Base-by-base conservation (phyloP, 176 grass and related monocot genomes). In the Rhipidocladum racemiflorum region DNA sequence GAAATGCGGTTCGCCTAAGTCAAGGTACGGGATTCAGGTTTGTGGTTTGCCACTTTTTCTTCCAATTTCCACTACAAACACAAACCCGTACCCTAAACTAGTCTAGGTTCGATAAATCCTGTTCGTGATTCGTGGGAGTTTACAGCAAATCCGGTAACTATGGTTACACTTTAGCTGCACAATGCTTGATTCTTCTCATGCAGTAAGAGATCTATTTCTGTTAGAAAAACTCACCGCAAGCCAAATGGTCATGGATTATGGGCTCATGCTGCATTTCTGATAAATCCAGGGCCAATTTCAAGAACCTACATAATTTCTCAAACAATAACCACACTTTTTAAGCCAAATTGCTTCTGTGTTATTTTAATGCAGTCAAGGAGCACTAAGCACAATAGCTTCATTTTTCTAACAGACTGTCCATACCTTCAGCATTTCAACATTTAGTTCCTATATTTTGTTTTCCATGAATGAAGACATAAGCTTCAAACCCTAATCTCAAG, bases 371-470 rank as follows among this genome's bases (percentile, higher is more conserved):
- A 74, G 11, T 66, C 14, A 74, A 78, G 28, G 34, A 61, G 42
- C n/a, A 76, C 4, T 62, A 44, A 54, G 6, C 16, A 82, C 12
- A 77, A 42, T 25, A 70, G 17, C 2, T 46, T 27, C 78, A 53
- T 18, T 14, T 43, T 65, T 65, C 46, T 24, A 42, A 42, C 28
- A 36, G 29, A 74, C 6, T 28, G 32, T 24, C 44, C 81, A 75
- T 20, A 51, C 23, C 40, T 81, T 49, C 42, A 81, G 35, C 34
- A 85, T 14, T 62, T 85, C 7, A 76, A 75, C 20, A 63, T 53
- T 76, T 23, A 36, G 13, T 79, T 79, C 38, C 36, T 59, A 60
- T 30, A 25, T 17, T 82, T 64, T 56, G 40, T 53, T 60, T 59
- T 35, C 35, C 32, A 44, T 49, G 0, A 35, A 68, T 38, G 13